Conservation (phyloP, 1,284 basidiomycete species). For the Hortiboletus rubellus region DNA sequence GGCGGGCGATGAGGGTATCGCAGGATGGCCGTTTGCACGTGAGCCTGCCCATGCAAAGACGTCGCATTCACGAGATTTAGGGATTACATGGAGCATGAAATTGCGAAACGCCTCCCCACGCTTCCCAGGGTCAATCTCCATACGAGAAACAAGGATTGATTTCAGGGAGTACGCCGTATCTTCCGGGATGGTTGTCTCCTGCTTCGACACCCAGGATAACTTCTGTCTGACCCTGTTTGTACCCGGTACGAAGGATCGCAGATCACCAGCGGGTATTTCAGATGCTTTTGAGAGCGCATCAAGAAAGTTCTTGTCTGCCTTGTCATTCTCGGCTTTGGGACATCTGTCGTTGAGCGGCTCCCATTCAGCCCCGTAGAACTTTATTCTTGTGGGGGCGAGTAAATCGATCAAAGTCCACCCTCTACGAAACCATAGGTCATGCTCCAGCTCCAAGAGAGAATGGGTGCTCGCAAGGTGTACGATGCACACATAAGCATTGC, state of each 20-base stretch:
- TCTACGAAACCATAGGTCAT: not conserved
- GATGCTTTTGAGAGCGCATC: slow-evolving; percentile 1
- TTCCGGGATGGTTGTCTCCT: not conserved
- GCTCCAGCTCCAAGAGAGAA: not conserved
- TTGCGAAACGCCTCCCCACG: not conserved
- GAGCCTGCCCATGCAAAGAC: slow-evolving; percentile 2
- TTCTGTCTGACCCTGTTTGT: slow-evolving; percentile 4
- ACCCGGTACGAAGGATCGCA: slow-evolving; percentile 3
- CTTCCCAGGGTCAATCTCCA: not conserved
- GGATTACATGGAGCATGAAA: slow-evolving; percentile 2
- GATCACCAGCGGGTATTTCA: not conserved
- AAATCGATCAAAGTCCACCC: slow-evolving; percentile 2
- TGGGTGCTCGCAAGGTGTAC: not conserved
- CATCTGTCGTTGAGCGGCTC: not conserved
- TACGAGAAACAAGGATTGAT: slow-evolving; percentile 1
- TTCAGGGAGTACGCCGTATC: slow-evolving; percentile 4
- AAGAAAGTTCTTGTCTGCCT: slow-evolving; percentile 1
- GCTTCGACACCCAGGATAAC: slow-evolving; percentile 1
- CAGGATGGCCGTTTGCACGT: not conserved
- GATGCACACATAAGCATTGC: not conserved
- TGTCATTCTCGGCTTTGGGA: slow-evolving; percentile 2
- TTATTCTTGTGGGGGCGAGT: slow-evolving; percentile 4
- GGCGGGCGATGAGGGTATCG: slow-evolving; percentile 1
- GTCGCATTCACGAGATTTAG: slow-evolving; percentile 6
- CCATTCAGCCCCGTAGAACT: slow-evolving; percentile 5